These are phyloP conservation scores for Rhodamnia rubescens DNA, from an alignment of 345 rosid species.

Conservation along the genomic window DNA sequence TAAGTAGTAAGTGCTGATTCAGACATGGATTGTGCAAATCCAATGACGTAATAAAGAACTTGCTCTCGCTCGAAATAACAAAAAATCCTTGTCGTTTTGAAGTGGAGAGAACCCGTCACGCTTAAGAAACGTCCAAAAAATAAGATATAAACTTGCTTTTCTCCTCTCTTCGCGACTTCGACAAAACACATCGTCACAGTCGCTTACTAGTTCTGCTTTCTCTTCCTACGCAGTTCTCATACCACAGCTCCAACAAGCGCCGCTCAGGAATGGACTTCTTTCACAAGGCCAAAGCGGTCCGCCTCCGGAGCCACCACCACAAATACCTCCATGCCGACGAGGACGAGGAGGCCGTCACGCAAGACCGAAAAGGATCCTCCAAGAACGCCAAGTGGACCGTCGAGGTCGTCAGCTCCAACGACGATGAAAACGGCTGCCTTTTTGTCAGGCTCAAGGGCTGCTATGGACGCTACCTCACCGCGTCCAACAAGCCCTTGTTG, in stretches of 20 bases:
- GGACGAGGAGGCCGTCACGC: constrained; percentile 11
- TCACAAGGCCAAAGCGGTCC: constrained; percentile 9
- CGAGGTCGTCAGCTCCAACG: background rate
- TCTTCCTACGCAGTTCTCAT: background rate
- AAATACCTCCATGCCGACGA: constrained; percentile 24
- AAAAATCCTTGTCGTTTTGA: background rate
- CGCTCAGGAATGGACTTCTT: constrained; percentile 20
- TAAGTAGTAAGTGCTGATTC: background rate
- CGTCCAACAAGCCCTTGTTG: constrained; percentile 25
- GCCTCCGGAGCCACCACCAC: constrained; percentile 27
- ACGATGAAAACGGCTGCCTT: background rate
- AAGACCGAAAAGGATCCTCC: background rate
- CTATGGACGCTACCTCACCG: constrained; percentile 27
- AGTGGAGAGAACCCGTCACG: background rate
- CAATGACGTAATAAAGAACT: background rate
- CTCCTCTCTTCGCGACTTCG: too few relatives aligned
- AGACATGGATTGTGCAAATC: background rate
- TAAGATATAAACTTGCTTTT: too few relatives aligned
- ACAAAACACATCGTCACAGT: too few relatives aligned
- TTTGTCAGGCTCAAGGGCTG: constrained; percentile 23
- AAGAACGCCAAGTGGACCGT: constrained; percentile 17
- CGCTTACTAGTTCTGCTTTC: background rate
- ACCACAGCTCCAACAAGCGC: background rate
- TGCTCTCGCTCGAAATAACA: background rate
- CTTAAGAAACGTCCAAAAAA: too few relatives aligned